phyloP scores from a whole-genome alignment of 164 flowering plant species.

The Nymphaea thermarum region DNA sequence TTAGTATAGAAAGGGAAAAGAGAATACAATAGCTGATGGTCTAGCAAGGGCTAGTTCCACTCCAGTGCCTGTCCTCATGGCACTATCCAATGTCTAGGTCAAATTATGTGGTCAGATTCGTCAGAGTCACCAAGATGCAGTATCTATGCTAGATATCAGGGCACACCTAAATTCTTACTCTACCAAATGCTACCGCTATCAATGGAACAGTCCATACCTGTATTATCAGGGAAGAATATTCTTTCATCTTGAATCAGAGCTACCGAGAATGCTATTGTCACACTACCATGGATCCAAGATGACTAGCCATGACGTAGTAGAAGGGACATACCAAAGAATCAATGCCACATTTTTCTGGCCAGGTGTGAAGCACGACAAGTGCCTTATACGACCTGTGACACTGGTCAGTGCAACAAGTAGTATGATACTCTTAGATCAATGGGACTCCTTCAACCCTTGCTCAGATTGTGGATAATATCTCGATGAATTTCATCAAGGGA shows the following conservation, averaged over 20 bases:
- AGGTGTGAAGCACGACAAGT: not conserved
- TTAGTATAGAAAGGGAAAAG: not conserved
- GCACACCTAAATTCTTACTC: not conserved
- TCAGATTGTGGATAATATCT: slow-evolving; percentile 5
- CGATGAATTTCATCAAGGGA: slow-evolving; percentile 8
- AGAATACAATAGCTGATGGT: not conserved
- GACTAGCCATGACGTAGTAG: not conserved
- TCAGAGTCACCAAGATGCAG: not conserved
- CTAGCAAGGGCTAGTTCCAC: not conserved
- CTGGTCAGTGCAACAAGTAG: slow-evolving; percentile 4
- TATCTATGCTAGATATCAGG: not conserved
- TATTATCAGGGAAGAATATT: not conserved
- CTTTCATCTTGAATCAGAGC: not conserved
- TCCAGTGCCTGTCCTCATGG: no score
- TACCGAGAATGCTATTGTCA: not conserved
- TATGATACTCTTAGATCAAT: not conserved
- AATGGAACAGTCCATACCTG: not conserved
- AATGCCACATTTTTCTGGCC: slow-evolving; percentile 2
- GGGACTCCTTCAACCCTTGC: slow-evolving; percentile 7
- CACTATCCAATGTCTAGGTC: no score
- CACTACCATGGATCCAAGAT: no score
- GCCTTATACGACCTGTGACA: not conserved
- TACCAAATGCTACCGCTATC: not conserved
- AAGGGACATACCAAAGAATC: not conserved
- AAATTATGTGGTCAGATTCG: not conserved